Evolutionary conservation across 2,329 filamentous ascomycete genomes (phyloP).

Genomic region (Dendryphion nanum): DNA sequence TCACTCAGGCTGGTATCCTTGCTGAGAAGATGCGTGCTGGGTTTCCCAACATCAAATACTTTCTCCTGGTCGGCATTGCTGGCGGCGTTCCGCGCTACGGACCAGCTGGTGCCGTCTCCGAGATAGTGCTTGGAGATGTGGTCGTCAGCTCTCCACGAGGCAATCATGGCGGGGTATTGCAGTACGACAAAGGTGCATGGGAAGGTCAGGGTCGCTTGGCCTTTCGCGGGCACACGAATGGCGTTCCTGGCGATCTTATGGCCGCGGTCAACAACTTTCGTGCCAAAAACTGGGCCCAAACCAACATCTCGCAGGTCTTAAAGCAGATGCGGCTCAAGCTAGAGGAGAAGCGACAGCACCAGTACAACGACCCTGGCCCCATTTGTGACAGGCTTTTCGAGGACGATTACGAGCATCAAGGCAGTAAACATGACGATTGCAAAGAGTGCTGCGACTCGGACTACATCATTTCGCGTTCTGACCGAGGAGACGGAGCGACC

Average conservation of each 20-base stretch:
- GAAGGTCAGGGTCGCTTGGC: not conserved
- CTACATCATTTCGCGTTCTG: not conserved
- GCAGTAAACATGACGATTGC: too few relatives aligned
- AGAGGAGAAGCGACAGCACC: not conserved
- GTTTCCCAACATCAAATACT: constrained; percentile 3
- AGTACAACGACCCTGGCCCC: constrained; percentile 1
- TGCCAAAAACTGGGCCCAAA: not conserved
- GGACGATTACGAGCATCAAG: not conserved
- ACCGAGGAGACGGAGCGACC: not conserved
- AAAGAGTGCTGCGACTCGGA: not conserved
- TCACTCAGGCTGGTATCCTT: not conserved
- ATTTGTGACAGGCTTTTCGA: constrained; percentile 1
- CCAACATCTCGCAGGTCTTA: not conserved
- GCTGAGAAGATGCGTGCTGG: constrained; percentile 3
- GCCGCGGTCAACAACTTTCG: not conserved
- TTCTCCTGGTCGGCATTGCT: constrained; percentile 4
- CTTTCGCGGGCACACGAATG: not conserved
- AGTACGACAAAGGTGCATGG: constrained; percentile 2
- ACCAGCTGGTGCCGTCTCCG: not conserved
- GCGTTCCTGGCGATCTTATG: not conserved
- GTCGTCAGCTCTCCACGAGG: constrained; percentile 4
- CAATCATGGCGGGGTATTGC: constrained; percentile 3
- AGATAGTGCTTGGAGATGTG: constrained; percentile 6
- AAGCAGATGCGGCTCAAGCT: not conserved
- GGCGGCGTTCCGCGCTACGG: constrained; percentile 4